Evolutionary conservation across 495 filamentous ascomycete species (phyloP).

Genomic region (Bathelium albidoporum): DNA sequence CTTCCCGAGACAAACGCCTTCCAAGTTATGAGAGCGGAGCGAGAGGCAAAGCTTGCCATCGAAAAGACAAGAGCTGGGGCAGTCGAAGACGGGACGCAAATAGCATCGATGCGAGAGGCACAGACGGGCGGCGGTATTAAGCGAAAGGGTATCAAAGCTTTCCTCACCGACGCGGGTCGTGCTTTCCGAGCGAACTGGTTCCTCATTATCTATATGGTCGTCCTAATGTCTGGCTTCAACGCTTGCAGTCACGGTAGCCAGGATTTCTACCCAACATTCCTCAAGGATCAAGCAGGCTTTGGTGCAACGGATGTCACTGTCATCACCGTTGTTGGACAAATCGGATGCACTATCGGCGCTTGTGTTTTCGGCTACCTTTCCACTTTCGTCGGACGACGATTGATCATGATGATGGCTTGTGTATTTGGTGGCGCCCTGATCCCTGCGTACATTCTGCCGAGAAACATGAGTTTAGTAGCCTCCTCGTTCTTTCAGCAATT

Average conservation of each 20-base stretch:
- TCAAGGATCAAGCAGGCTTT: slow-evolving; percentile 31
- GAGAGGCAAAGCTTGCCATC: slow-evolving; percentile 20
- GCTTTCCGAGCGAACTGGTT: slow-evolving; percentile 34
- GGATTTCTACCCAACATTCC: slow-evolving; percentile 38
- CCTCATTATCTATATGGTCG: slow-evolving; percentile 34
- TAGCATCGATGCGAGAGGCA: neutral
- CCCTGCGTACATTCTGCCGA: slow-evolving; percentile 27
- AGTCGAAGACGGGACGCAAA: neutral
- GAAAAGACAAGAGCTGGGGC: neutral
- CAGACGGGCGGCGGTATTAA: neutral
- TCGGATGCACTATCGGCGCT: slow-evolving; percentile 30
- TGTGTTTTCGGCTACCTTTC: slow-evolving; percentile 31
- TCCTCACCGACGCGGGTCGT: slow-evolving; percentile 21
- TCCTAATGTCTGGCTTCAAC: slow-evolving; percentile 37
- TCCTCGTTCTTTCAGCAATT: slow-evolving; percentile 32
- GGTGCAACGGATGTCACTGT: slow-evolving; percentile 29
- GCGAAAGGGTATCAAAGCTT: slow-evolving; percentile 20
- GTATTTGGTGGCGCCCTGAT: slow-evolving; percentile 30
- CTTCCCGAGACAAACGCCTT: slow-evolving; percentile 29
- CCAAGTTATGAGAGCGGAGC: slow-evolving; percentile 28
- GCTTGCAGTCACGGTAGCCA: slow-evolving; percentile 35
- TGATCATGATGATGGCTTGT: slow-evolving; percentile 30
- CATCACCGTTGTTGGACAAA: slow-evolving; percentile 30
- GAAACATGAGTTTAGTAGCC: slow-evolving; percentile 27
- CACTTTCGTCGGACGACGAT: slow-evolving; percentile 30